Evolutionary conservation across 2,329 filamentous ascomycete species (phyloP).

Genomic region (Tolypocladium pustulatum): DNA sequence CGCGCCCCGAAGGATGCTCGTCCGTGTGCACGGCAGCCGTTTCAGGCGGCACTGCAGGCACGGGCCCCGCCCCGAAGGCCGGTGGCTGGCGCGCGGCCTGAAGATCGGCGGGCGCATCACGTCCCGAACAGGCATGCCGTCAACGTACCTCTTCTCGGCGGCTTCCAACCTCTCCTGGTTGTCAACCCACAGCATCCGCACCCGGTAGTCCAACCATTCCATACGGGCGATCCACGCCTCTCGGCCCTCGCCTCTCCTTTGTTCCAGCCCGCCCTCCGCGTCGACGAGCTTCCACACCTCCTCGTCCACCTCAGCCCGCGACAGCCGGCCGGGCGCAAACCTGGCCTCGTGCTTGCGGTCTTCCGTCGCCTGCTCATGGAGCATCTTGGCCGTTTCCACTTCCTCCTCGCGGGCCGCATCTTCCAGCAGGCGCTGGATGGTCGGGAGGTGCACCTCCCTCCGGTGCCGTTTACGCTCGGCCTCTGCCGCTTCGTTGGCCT

Average conservation of each 20-base stretch:
- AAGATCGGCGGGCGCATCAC: slow-evolving; percentile 8
- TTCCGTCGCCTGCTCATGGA: not conserved
- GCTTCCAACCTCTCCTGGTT: slow-evolving; percentile 2
- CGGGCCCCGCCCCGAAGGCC: not conserved
- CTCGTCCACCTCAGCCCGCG: not conserved
- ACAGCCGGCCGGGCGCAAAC: not conserved
- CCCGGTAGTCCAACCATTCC: not conserved
- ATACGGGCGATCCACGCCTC: not conserved
- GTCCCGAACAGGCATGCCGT: slow-evolving; percentile 15
- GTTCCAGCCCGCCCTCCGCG: not conserved
- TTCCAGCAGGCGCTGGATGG: not conserved
- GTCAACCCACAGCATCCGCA: slow-evolving; percentile 4
- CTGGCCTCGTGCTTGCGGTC: not conserved
- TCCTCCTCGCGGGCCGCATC: not conserved
- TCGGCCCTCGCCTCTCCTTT: not conserved
- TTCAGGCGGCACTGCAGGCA: slow-evolving; percentile 15
- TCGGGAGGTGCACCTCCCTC: not conserved
- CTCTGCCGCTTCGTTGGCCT: not conserved
- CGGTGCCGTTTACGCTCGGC: not conserved
- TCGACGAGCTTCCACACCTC: not conserved
- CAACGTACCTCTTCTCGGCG: slow-evolving; percentile 13
- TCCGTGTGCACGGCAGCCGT: slow-evolving; percentile 14
- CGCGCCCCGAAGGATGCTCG: not conserved
- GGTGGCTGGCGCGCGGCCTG: not conserved
- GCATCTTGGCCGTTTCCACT: not conserved